Evolutionary conservation across 2,329 filamentous ascomycete genomes (phyloP).

Genomic region (Pseudodiploospora longispora): DNA sequence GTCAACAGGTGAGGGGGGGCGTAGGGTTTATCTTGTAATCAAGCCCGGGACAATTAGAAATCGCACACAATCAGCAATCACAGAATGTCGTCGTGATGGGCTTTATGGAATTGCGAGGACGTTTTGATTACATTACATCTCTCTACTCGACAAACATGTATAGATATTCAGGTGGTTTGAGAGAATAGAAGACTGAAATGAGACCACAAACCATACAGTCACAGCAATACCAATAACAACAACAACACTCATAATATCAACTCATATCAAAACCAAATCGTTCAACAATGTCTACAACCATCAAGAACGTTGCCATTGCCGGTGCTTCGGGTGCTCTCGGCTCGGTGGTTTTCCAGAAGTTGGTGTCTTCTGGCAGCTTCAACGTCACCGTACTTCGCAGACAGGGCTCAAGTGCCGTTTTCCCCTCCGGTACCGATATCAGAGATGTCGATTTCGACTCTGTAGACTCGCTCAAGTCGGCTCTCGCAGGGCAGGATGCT

Average conservation of each 20-base stretch:
- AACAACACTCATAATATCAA: not conserved
- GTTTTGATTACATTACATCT: too few species aligned
- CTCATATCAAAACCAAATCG: not conserved
- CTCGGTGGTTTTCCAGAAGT: constrained; percentile 19
- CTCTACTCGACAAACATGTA: too few species aligned
- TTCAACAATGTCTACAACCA: constrained; percentile 19
- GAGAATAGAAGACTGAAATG: too few species aligned
- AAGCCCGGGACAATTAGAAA: too few species aligned
- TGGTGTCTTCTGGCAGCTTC: constrained; percentile 25
- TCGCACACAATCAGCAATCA: too few species aligned
- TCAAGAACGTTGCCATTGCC: constrained; percentile 30
- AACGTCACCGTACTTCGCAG: constrained; percentile 28
- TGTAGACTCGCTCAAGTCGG: constrained; percentile 37
- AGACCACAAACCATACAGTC: not conserved
- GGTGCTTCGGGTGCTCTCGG: constrained; percentile 31
- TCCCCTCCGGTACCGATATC: constrained; percentile 21
- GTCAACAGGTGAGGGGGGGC: too few species aligned
- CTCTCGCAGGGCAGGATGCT: constrained; percentile 49
- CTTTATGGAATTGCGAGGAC: too few species aligned
- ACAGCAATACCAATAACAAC: not conserved
- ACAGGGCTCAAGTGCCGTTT: constrained; percentile 30
- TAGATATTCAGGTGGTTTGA: too few species aligned
- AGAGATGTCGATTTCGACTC: constrained; percentile 32
- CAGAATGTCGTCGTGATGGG: too few species aligned
- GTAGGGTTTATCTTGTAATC: too few species aligned